A percentile compares a stretch with the other conserved stretches of the same genome.
Evolutionary conservation across 2,329 filamentous ascomycete species (phyloP).

Genomic region (Ascomycota sp.): DNA sequence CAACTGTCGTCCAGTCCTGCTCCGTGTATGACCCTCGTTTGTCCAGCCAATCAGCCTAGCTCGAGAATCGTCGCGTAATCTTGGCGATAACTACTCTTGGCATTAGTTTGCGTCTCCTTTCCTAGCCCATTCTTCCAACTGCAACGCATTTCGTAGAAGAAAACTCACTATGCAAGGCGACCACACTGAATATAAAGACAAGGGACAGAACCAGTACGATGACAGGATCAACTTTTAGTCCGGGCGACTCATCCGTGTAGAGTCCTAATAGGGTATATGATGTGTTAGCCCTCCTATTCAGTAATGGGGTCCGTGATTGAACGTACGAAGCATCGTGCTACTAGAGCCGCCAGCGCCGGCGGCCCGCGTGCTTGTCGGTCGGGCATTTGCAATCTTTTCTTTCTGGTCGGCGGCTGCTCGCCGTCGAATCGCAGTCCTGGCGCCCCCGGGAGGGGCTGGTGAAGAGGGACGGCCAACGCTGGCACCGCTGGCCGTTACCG

Average conservation of each 20-base stretch:
- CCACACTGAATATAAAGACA: slow-evolving; percentile 97
- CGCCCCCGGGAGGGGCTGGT: slow-evolving; percentile 74
- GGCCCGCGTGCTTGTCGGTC: slow-evolving; percentile 76
- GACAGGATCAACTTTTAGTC: slow-evolving; percentile 91
- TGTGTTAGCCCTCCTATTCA: slow-evolving; percentile 6
- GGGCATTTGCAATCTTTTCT: slow-evolving; percentile 83
- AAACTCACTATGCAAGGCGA: slow-evolving; percentile 78
- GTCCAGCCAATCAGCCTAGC: slow-evolving; percentile 16
- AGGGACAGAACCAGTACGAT: slow-evolving; percentile 89
- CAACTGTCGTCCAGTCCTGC: background rate
- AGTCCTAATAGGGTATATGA: slow-evolving; percentile 32
- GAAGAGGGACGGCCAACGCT: slow-evolving; percentile 60
- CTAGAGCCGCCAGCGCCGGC: slow-evolving; percentile 89
- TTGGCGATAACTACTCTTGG: slow-evolving; percentile 54
- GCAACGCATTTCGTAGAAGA: background rate
- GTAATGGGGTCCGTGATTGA: background rate
- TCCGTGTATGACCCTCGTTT: background rate
- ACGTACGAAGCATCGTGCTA: slow-evolving; percentile 92
- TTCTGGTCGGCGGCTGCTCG: slow-evolving; percentile 92
- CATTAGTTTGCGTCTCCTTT: too few species aligned
- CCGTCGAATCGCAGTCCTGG: slow-evolving; percentile 83
- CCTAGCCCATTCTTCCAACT: too few species aligned
- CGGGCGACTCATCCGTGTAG: slow-evolving; percentile 95
- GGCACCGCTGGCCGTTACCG: slow-evolving; percentile 40
- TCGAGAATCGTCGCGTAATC: slow-evolving; percentile 69